Base-by-base conservation (phyloP, 2,329 filamentous ascomycete species). In the Canariomyces notabilis region DNA sequence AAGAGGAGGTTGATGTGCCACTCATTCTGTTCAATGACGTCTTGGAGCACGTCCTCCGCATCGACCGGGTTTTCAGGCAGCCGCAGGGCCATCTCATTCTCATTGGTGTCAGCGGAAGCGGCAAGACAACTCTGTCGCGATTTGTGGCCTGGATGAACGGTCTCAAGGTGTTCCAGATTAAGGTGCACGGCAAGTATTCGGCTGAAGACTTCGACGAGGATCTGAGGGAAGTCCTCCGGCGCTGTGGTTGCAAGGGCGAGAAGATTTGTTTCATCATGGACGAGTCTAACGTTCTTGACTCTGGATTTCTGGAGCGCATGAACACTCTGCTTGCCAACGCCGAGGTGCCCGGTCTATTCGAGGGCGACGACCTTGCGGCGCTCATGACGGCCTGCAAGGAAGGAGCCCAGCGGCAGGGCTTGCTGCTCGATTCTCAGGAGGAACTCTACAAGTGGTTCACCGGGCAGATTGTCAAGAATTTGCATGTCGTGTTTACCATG, bases 181-280 rank as follows among this genome's bases (percentile, higher is more conserved):
- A 98, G 75, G 93, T 98, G 0, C 93, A 99, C 61, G 93, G 93
- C 55, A 96, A 91, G 64, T 99, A 98, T 69, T 96, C 93, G 14
- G 87, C 87, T 2, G 93, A 97, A 64, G 93, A 99, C 69, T 99
- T 99, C 62, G 93, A 99, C 62, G 94, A 99, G 48, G 93, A 99
- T 66, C 74, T 99, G 29, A 82, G 94, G 55, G 91, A 90, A 62
- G 93, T 99, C 7, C 80, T 99, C 33, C 85, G 93, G 37, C 82
- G 93, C 47, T 94, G 89, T 58, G 93, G 93, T 53, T 97, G 91
- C 73, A 96, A 96, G 73, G 93, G 93, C 29, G 93, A 99, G 66
- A 97, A 97, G 75, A 95, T 99, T 39, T 98, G 94, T 71, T 99
- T 99, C 74, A 96, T 99, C 72, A 97, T 99, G 90, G 93, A 99